Evolutionary conservation across 345 rosid genomes (phyloP), one percentile per base, ranked within the genome.

Genomic region (Camelina hispida): DNA sequence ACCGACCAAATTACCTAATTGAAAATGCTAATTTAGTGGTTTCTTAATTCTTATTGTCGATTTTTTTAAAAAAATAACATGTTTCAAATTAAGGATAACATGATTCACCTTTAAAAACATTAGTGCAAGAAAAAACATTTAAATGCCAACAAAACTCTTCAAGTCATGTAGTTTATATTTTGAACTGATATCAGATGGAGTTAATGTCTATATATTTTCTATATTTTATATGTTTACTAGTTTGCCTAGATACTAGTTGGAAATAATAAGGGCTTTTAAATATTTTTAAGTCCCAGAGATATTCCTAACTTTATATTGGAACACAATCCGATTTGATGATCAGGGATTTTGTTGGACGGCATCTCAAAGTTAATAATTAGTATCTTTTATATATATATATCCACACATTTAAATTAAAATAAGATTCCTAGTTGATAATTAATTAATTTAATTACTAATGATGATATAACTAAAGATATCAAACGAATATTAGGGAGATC

Each of bases 401-500:
- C 61, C 38, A 30, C 11, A 28, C 0, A 56, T 7, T 56, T 28
- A 15, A 15, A 28, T 30, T 56, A 30, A 15, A 54, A 56, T 28
- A 30, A 4, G 17, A 56, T 11, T 2, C 38, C 20, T 56, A 7
- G 38, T 56, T 56, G 38, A 28, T 56, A 28, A 47, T 40, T 56
- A 28, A 47, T 40, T 61, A 23, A 51, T 52, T 6, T 64, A 23
- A 30, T 16, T 42, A 10, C 55, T 57, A 60, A 67, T 51, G 58
- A 78, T 64, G 68, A 50, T 64, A 64, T 59, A 51, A 51, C 9
- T 51, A 72, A 72, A 53, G 69, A 72, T 72, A 72, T n/a, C 63
- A 72, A 67, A 61, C 65, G 74, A 78, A 78, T 66, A 78, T 78
- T 60, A 23, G 2, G 72, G 53, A 67, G 58, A 78, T 72, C 78